Conservation (phyloP, 1,284 basidiomycete species). For the Ganoderma sinense region DNA sequence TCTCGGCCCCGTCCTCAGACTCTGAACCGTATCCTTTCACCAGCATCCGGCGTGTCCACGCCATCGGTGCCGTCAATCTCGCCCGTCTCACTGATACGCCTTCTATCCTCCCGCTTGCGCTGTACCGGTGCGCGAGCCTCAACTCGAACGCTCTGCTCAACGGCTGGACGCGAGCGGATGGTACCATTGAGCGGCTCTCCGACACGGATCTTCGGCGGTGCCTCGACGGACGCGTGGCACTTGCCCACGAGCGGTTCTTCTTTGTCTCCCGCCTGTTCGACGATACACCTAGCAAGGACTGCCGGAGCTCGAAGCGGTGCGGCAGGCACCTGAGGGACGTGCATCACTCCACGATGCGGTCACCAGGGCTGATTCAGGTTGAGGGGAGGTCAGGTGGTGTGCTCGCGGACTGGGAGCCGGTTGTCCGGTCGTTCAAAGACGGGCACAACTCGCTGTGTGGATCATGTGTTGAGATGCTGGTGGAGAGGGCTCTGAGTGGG, state of each 20-base stretch:
- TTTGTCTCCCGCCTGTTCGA: background rate
- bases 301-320: background rate
- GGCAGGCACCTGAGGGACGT: background rate
- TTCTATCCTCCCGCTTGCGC: conserved; percentile 12
- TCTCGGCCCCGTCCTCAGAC: background rate
- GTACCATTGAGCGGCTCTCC: conserved; percentile 4
- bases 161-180: conserved; percentile 19
- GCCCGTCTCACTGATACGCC: conserved; percentile 14
- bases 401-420: background rate
- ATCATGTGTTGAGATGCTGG: background rate
- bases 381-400: background rate
- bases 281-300: background rate
- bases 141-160: background rate
- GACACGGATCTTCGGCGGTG: conserved; percentile 6
- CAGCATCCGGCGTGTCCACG: background rate
- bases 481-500: background rate
- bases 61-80: conserved; percentile 11
- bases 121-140: conserved; percentile 10
- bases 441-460: background rate
- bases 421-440: background rate
- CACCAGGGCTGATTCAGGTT: background rate
- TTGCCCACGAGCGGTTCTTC: background rate
- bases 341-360: background rate
- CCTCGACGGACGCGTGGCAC: background rate
- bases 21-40: background rate